Percentiles rank a stretch among this genome's conserved stretches.
These are phyloP conservation scores for Inonotus hispidus DNA, from an alignment of 1,284 basidiomycete genomes.

Conservation along the genomic window DNA sequence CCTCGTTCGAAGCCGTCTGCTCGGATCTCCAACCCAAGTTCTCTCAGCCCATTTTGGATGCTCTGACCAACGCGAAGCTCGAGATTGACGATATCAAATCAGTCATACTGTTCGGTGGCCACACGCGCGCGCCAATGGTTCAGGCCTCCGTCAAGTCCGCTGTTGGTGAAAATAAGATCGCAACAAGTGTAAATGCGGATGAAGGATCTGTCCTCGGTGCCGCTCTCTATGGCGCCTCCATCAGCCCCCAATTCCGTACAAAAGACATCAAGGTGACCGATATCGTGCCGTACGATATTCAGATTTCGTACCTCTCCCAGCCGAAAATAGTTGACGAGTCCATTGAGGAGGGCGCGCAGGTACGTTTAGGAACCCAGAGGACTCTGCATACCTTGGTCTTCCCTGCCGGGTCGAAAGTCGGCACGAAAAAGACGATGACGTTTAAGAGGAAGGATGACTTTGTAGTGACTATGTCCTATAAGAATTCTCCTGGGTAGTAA, in stretches of 20 bases:
- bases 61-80: constrained; percentile 65
- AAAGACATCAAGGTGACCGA: constrained; percentile 89
- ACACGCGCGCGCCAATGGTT: constrained; percentile 88
- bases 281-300: constrained; percentile 64
- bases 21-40: constrained; percentile 60
- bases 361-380: constrained; percentile 38
- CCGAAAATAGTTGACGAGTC: constrained; percentile 31
- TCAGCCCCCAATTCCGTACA: constrained; percentile 91
- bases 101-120: constrained; percentile 89
- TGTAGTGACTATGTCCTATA: constrained; percentile 67
- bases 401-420: constrained; percentile 66
- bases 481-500: constrained; percentile 51
- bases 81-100: constrained; percentile 68
- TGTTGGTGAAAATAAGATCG: constrained; percentile 80
- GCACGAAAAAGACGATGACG: constrained; percentile 78
- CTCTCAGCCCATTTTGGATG: constrained; percentile 72
- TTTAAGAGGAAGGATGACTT: constrained; percentile 81
- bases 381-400: constrained; percentile 74
- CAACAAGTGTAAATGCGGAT: constrained; percentile 94
- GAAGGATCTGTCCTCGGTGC: constrained; percentile 94
- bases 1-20: constrained; percentile 71
- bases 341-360: constrained; percentile 12
- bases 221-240: constrained; percentile 86
- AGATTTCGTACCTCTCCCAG: constrained; percentile 70
- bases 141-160: constrained; percentile 73